phyloP scores from a whole-genome alignment of 2,329 filamentous ascomycete genomes.

The Verticillium nubilum region DNA sequence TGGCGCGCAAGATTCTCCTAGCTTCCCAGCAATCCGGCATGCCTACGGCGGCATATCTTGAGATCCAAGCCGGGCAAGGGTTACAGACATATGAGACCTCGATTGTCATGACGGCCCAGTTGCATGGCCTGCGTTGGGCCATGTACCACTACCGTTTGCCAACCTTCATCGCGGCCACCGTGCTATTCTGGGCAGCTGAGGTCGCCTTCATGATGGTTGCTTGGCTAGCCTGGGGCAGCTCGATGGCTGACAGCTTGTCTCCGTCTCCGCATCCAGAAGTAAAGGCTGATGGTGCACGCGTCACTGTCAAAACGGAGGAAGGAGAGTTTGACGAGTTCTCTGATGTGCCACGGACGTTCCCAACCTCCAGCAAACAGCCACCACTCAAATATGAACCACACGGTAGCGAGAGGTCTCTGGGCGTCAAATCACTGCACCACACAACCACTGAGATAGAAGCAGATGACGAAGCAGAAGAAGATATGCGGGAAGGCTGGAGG shows the following conservation, averaged over 20 bases:
- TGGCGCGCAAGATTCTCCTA: conserved; percentile 73
- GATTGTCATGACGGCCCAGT: conserved; percentile 66
- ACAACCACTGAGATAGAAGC: conserved; percentile 33
- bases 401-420: conserved; percentile 22
- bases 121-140: conserved; percentile 72
- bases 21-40: conserved; percentile 23
- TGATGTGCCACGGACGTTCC: conserved; percentile 38
- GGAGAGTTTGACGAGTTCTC: conserved; percentile 25
- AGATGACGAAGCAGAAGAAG: conserved; percentile 32
- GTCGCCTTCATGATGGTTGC: conserved; percentile 59
- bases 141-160: conserved; percentile 80
- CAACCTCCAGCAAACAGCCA: conserved; percentile 33
- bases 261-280: not conserved
- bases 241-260: not conserved
- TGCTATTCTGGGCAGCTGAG: conserved; percentile 72
- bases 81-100: conserved; percentile 72
- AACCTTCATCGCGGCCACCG: conserved; percentile 63
- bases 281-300: not conserved
- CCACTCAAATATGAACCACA: conserved; percentile 35
- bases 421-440: conserved; percentile 24
- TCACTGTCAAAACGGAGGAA: conserved; percentile 19
- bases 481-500: conserved; percentile 18
- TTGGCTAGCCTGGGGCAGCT: conserved; percentile 50
- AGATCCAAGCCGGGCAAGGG: conserved; percentile 62
- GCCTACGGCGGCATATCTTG: conserved; percentile 46